Base-by-base conservation (phyloP, 169 alveolate genomes). In the Cyclospora cayetanensis region DNA sequence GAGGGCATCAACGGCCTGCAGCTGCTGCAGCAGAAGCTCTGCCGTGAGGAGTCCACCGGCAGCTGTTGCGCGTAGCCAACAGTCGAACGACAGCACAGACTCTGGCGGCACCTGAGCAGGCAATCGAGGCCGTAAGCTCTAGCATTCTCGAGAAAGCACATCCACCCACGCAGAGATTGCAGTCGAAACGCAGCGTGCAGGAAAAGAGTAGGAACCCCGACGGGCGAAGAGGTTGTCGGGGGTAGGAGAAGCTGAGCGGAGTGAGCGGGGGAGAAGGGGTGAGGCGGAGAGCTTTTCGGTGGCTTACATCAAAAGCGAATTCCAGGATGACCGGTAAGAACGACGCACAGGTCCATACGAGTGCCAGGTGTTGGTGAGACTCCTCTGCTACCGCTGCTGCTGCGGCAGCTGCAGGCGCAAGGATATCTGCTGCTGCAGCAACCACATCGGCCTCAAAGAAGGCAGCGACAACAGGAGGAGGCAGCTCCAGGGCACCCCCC, bases 51-150 rank as follows among this genome's bases (percentile, higher is more conserved):
- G 27, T 22, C 90, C 77, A 27, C 77, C 55, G 22, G 52, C 37
- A 35, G 79, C 90, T 12, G 52, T 25, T 12, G 52, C 90, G 4
- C 90, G 90, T 12, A 82, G 90, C 90, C 90, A 82, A 7, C 34
- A 39, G 15, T 60, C 53, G 39, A 82, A 52, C 29, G 39, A 39
- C 60, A 25, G 27, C 35, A 82, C 90, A 12, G 52, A 66, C 27
- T 83, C 80, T 25, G 66, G 79, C 34, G 91, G 82, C 63, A 53
- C 53, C 91, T 60, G 39, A 0, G 1, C 82, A 70, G 18, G 31
- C 82, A n/a, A n/a, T n/a, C n/a, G n/a, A n/a, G n/a, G n/a, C n/a
- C n/a, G n/a, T n/a, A n/a, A n/a, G n/a, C n/a, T n/a, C n/a, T n/a
- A n/a, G n/a, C n/a, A n/a, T n/a, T n/a, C n/a, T n/a, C n/a, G n/a